Percentiles rank a stretch among this genome's conserved stretches.
phyloP scores from a whole-genome alignment of 495 filamentous ascomycete genomes.

The Penicillium nucicola region DNA sequence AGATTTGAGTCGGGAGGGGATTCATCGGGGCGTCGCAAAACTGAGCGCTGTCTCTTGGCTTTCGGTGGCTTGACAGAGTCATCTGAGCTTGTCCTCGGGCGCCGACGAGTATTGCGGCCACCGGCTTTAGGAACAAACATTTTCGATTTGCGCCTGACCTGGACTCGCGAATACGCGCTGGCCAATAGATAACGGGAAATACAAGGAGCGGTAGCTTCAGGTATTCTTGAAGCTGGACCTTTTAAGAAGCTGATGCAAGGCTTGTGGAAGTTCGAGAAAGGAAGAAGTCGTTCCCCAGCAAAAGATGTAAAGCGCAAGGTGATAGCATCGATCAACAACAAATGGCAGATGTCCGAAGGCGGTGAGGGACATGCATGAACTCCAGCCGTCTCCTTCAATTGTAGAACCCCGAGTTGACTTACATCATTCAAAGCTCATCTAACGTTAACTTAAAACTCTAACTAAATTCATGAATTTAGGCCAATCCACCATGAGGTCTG shows the following conservation, averaged over 20 bases:
- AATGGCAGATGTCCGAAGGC: neutral
- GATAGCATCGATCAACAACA: neutral
- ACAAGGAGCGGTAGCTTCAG: neutral
- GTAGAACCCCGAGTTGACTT: neutral
- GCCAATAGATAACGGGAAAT: constrained; percentile 1
- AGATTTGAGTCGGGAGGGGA: constrained; percentile 22
- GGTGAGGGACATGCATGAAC: neutral
- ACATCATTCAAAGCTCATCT: neutral
- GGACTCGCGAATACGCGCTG: constrained; percentile 5
- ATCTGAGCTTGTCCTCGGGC: constrained; percentile 62
- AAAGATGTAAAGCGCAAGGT: neutral
- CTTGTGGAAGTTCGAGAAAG: neutral
- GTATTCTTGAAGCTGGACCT: neutral
- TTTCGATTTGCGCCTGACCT: constrained; percentile 13
- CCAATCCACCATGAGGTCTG: too few species aligned
- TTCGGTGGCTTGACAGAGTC: constrained; percentile 63
- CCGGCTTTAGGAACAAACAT: constrained; percentile 64
- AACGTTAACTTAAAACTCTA: too few species aligned
- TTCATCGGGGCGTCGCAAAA: constrained; percentile 53
- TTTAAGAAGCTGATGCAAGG: neutral
- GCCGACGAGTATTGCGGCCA: constrained; percentile 61
- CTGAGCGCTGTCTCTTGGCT: constrained; percentile 69
- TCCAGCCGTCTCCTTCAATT: neutral
- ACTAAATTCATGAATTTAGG: too few species aligned
- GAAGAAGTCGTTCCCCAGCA: neutral